Conservation (phyloP, 2,329 filamentous ascomycete species). For the Scedosporium aurantiacum region DNA sequence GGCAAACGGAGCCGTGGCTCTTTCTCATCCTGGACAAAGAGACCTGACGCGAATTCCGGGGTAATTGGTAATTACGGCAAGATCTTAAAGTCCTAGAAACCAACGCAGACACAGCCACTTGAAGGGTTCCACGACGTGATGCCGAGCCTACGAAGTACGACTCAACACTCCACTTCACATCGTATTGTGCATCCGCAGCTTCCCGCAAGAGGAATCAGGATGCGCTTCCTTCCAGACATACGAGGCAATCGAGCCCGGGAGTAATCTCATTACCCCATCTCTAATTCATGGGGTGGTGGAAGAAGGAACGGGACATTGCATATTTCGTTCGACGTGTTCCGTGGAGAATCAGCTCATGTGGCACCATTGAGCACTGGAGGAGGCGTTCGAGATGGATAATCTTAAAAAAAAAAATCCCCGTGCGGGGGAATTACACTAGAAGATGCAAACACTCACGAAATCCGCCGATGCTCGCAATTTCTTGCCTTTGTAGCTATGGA, state of each 20-base stretch:
- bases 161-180: neutral
- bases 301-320: neutral
- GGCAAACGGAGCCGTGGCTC: too few relatives aligned
- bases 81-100: neutral
- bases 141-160: neutral
- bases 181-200: neutral
- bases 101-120: neutral
- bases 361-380: neutral
- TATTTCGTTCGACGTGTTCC: neutral
- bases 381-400: neutral
- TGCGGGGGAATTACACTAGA: too few relatives aligned
- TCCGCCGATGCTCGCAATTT: too few relatives aligned
- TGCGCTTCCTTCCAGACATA: too few relatives aligned
- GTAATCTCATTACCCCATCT: neutral
- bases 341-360: neutral
- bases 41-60: neutral
- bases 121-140: neutral
- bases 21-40: neutral
- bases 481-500: too few relatives aligned
- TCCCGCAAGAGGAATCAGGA: neutral
- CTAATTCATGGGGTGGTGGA: neutral
- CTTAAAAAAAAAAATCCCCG: too few relatives aligned
- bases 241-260: neutral
- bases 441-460: too few relatives aligned
- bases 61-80: neutral